phyloP scores from a whole-genome alignment of 2,329 filamentous ascomycete genomes.

The Verticillium isaacii region DNA sequence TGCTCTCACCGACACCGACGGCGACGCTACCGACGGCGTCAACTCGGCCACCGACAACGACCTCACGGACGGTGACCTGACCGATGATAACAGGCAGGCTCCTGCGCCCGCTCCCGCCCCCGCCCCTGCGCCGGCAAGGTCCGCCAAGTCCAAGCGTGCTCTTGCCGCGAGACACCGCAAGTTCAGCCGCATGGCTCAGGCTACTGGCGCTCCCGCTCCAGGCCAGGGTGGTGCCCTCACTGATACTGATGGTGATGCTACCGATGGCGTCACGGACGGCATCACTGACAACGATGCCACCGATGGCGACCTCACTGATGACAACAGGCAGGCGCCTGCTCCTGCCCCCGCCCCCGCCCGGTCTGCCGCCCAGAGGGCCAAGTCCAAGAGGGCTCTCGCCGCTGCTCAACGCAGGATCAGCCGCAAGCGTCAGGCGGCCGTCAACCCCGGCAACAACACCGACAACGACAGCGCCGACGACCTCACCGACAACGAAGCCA shows the following conservation, averaged over 20 bases:
- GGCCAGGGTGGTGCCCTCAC: slow-evolving; percentile 9
- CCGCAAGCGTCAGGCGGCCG: neutral
- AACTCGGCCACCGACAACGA: neutral
- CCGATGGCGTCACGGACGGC: neutral
- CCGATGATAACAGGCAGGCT: neutral
- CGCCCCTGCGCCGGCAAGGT: neutral
- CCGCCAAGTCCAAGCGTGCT: neutral
- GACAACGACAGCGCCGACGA: neutral
- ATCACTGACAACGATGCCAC: neutral
- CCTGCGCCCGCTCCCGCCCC: neutral
- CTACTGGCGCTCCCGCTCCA: slow-evolving; percentile 3
- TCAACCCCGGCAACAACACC: neutral
- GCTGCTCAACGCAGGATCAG: neutral
- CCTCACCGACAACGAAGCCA: neutral
- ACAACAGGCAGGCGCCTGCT: neutral
- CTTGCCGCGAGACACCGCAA: neutral
- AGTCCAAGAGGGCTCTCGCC: neutral
- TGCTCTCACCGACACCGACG: neutral
- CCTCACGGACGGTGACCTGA: neutral
- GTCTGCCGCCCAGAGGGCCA: neutral
- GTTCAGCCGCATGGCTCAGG: neutral
- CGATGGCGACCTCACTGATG: neutral
- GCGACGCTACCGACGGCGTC: neutral
- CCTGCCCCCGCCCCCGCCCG: neutral
- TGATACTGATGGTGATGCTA: slow-evolving; percentile 11